Base-by-base conservation (phyloP, 2,329 filamentous ascomycete species). In the Pseudocercospora fijiensis region DNA sequence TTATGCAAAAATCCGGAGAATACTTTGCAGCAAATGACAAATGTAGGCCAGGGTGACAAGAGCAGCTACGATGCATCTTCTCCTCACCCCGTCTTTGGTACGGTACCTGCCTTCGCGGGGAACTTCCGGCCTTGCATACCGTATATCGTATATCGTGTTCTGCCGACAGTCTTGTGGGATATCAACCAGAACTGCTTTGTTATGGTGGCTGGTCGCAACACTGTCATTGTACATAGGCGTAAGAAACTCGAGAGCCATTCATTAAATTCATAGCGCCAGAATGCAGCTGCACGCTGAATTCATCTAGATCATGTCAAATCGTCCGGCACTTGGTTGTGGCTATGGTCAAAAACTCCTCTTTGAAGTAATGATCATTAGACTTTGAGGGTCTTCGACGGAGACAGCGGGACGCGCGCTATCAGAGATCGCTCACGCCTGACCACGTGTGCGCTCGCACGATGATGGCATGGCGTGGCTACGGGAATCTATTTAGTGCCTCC, bases 371-470 rank as follows among this genome's bases (percentile, higher is more conserved):
- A 41, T 41, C 37, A 18, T 41, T 41, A 30, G 11, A 55, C 22
- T 18, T 27, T 10, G 27, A 56, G 53, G 28, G 53, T 56, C 53
- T 24, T n/a, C 26, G 11, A 33, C 8, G 28, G 27, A 27, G 18
- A 9, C 52, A 27, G 37, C 52, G 9, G 20, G n/a, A n/a, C 13
- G 28, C 53, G 30, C 53, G n/a, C 53, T 41, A 56, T 18, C n/a
- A 26, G 33, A 56, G 27, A 41, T 56, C 53, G 53, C 26, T 56
- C 53, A 37, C 18, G 28, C 28, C n/a, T 24, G n/a, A 37, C 26
- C 53, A 56, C 53, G 53, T 56, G 53, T 56, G 53, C 53, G 53
- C 28, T 56, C 53, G 53, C 53, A 56, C 53, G 53, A 56, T 56
- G 28, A 56, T 56, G 49, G 22, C 49, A 53, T 30, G 26, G 41